Evolutionary conservation across 768 basidiomycete genomes (phyloP), one percentile per base, ranked within the genome.

Genomic region (Hydnum rufescens): DNA sequence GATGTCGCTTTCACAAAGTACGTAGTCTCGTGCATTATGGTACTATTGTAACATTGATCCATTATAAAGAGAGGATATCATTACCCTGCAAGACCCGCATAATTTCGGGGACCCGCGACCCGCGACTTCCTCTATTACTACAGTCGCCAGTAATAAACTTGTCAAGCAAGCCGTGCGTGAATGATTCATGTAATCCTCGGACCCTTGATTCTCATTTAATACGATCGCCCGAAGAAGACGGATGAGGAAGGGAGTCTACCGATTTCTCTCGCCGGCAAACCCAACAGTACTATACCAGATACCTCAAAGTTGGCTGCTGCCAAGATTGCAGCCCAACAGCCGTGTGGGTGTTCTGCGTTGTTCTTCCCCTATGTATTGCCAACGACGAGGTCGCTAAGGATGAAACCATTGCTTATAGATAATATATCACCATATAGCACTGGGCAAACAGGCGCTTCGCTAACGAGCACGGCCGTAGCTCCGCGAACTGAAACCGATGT

Each of bases 41-140:
- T 28, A 13, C 44, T 8, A 13, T 16, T 2, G 6, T 48, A 50
- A 8, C 6, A 49, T 42, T 42, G 49, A 49, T 43, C 36, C 22
- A 25, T 48, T 5, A 2, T 22, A 4, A 60, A 87, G 87, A 63
- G 73, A 77, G 56, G 93, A 97, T 60, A 76, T 96, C 52, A 84
- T 97, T 57, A 96, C 89, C 4, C 70, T 99, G 26, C 93, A 97
- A 68, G 92, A 90, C 59, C 82, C 84, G 18, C 86, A 89, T 65
- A 82, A 77, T 5, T 63, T 84, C 26, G 19, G 44, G 1, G 51
- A 32, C 1, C 13, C 42, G 8, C 46, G 47, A 4, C 39, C 47
- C 4, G 32, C 54, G 3, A 29, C 47, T 8, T 39, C 36, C 36
- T 78, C 82, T 16, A 50, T 31, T 16, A 1, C 49, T 13, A 50